Evolutionary conservation across 768 basidiomycete species (phyloP).

Genomic region (Mycena vitilis): DNA sequence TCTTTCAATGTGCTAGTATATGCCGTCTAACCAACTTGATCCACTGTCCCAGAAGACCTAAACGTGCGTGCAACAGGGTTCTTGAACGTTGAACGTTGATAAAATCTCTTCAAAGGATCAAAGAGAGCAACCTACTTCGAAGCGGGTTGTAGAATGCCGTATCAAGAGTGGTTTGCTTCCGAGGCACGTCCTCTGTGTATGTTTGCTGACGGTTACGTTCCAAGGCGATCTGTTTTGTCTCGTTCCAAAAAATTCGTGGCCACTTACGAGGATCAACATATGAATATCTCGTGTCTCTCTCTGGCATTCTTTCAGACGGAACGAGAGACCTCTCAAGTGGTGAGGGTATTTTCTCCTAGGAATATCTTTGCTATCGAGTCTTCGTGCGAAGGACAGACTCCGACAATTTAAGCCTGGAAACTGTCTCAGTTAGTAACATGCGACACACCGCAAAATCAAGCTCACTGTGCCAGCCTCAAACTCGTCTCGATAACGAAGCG

Average conservation of each 20-base stretch:
- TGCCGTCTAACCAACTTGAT: too few species aligned
- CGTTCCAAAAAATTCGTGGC: not conserved
- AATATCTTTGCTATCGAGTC: conserved; percentile 6
- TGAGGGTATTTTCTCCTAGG: conserved; percentile 6
- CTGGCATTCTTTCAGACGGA: conserved; percentile 9
- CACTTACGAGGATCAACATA: not conserved
- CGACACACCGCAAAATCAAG: not conserved
- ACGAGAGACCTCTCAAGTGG: conserved; percentile 9
- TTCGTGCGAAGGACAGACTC: conserved; percentile 21
- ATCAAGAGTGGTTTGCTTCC: conserved; percentile 11
- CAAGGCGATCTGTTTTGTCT: conserved; percentile 7
- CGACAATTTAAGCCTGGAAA: conserved; percentile 2
- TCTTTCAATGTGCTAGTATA: too few species aligned
- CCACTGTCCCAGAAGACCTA: too few species aligned
- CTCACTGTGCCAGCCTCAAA: conserved; percentile 21
- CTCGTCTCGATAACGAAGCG: conserved; percentile 15
- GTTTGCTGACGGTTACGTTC: conserved; percentile 17
- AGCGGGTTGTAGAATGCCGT: too few species aligned
- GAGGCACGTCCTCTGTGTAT: conserved; percentile 19
- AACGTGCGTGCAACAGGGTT: too few species aligned
- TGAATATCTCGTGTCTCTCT: conserved; percentile 7
- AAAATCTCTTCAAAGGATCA: too few species aligned
- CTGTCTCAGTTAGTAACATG: not conserved
- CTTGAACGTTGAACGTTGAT: too few species aligned
- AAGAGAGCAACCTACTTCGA: too few species aligned